These are phyloP conservation scores for Chrysochromulina tobinii DNA, from an alignment of 78 protist species.

Conservation along the genomic window DNA sequence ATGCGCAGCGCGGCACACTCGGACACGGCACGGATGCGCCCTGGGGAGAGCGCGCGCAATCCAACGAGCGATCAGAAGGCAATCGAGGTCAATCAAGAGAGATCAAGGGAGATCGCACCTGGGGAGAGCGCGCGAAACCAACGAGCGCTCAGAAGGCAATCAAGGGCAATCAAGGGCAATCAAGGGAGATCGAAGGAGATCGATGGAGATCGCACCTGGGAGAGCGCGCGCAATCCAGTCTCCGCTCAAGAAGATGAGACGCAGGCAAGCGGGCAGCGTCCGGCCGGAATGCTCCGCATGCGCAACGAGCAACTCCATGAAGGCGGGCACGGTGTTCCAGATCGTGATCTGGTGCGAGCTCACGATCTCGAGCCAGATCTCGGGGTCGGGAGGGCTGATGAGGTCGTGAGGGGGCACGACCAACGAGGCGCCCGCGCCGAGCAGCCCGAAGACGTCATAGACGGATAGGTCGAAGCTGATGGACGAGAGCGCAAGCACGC, in stretches of 20 bases:
- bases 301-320: neutral
- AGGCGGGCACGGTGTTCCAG: constrained; percentile 15
- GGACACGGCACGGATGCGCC: neutral
- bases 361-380: neutral
- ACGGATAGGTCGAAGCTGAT: constrained; percentile 28
- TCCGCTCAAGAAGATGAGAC: neutral
- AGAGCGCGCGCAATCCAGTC: neutral
- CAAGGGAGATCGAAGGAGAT: no score
- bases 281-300: neutral
- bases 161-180: no score
- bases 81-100: no score
- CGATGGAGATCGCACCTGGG: no score
- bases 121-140: neutral
- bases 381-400: neutral
- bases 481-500: neutral
- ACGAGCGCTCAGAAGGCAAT: no score
- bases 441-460: neutral
- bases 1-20: neutral
- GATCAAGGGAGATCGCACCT: no score
- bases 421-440: neutral
- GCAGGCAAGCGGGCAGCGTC: neutral
- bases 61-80: no score
- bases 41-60: neutral
- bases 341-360: neutral
- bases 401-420: neutral